phyloP scores from a whole-genome alignment of 2,329 filamentous ascomycete genomes.

The Ceratocystis cubensis region DNA sequence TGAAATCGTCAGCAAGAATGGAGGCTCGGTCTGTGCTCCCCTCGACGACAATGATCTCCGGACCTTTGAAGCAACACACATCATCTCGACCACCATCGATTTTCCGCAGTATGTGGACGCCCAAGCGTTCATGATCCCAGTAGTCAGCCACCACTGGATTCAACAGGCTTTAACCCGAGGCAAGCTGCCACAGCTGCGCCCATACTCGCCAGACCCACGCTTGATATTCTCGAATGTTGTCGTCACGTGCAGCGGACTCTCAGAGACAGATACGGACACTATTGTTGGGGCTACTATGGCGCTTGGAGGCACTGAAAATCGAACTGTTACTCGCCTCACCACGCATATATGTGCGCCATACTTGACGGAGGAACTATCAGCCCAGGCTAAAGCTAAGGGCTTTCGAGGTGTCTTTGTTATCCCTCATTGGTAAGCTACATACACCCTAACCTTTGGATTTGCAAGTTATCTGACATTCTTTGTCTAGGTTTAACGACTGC shows the following conservation, averaged over 20 bases:
- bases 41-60: slow-evolving; percentile 38
- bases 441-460: neutral
- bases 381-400: slow-evolving; percentile 48
- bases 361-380: slow-evolving; percentile 59
- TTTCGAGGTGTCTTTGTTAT: slow-evolving; percentile 71
- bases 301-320: slow-evolving; percentile 71
- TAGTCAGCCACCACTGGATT: slow-evolving; percentile 76
- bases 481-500: slow-evolving; percentile 80
- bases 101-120: slow-evolving; percentile 76
- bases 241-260: slow-evolving; percentile 72
- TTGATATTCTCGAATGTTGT: slow-evolving; percentile 81
- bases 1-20: slow-evolving; percentile 36
- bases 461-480: neutral
- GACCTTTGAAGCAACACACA: slow-evolving; percentile 40
- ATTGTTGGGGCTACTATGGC: slow-evolving; percentile 83
- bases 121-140: slow-evolving; percentile 64
- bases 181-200: slow-evolving; percentile 64
- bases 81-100: slow-evolving; percentile 64
- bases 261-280: slow-evolving; percentile 75
- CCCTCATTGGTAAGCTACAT: slow-evolving; percentile 65
- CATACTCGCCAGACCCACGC: slow-evolving; percentile 79
- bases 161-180: slow-evolving; percentile 53
- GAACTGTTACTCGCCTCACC: slow-evolving; percentile 56
- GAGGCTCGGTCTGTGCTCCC: slow-evolving; percentile 37
- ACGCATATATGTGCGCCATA: slow-evolving; percentile 83